These are phyloP conservation scores for Eimeria tenella DNA, from an alignment of 169 alveolate species.

Conservation along the genomic window DNA sequence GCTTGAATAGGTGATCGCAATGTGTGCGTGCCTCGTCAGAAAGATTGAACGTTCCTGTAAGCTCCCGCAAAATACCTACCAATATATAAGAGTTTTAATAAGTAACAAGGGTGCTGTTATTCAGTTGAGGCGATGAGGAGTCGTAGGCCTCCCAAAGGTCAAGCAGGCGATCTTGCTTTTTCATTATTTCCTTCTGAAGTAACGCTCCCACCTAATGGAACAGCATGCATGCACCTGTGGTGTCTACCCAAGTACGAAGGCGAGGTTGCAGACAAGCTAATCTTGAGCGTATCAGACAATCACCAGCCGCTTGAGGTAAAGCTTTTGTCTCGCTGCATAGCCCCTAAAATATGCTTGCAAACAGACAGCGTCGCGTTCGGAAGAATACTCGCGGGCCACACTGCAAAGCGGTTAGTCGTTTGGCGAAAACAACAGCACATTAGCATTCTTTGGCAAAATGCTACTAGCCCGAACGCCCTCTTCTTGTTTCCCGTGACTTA, in stretches of 20 bases:
- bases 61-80: no score
- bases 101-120: background rate
- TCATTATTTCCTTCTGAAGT: slow-evolving; percentile 89
- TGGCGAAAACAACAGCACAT: background rate
- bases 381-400: slow-evolving; percentile 90
- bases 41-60: no score
- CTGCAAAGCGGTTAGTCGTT: slow-evolving; percentile 41
- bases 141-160: slow-evolving; percentile 16
- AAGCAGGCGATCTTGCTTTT: slow-evolving; percentile 79
- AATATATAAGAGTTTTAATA: no score
- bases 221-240: slow-evolving; percentile 92
- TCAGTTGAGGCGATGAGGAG: slow-evolving; percentile 56
- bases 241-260: slow-evolving; percentile 93
- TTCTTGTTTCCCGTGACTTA: no score
- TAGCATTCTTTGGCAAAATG: background rate
- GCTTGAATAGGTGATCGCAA: no score
- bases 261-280: slow-evolving; percentile 90
- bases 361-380: slow-evolving; percentile 93
- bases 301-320: slow-evolving; percentile 93
- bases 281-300: slow-evolving; percentile 92
- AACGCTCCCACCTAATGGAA: slow-evolving; percentile 89
- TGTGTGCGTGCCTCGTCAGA: no score
- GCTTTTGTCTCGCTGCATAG: slow-evolving; percentile 91
- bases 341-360: slow-evolving; percentile 92
- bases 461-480: no score